Base-by-base conservation (phyloP, 306 rosid species). In the Cicer judaicum region DNA sequence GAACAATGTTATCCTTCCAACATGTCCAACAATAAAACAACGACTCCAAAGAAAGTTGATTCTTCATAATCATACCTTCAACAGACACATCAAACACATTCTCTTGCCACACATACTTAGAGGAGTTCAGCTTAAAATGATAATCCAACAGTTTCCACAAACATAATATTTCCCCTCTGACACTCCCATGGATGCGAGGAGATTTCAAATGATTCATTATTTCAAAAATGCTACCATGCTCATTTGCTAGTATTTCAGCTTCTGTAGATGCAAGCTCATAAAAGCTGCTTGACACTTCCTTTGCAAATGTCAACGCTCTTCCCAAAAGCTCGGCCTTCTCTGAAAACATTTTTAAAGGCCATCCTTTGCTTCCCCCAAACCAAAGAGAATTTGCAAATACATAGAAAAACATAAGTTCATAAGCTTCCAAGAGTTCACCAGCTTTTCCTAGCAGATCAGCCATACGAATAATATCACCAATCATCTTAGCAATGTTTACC, bases 361-460 rank as follows among this genome's bases (percentile, higher is more conserved):
- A 92, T 11, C 89, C 96, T 72, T 80, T 77, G 49, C 89, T 78
- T 66, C 91, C 93, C 1, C 57, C 52, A 9, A 87, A 82, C 96
- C 97, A 92, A 62, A 89, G 88, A 64, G 96, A 92, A 73, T 75
- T 83, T 47, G 82, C 75, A 14, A 86, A 79, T 16, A 88, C 90
- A 48, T 83, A 83, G 2, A 43, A 64, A n/a, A 90, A 70, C 64
- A 83, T 13, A 24, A 77, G 87, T 24, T 15, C 80, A 46, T 75
- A 83, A 4, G 96, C 96, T 13, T 88, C 84, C 29, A 9, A 39
- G 67, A 79, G 85, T 53, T 87, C 78, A 21, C 88, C 82, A 18
- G 84, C 92, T 78, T 88, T 88, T 34, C 78, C 92, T 1, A 88
- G 81, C 61, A 87, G 79, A 87, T 88, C 86, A 55, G 76, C 88